These are phyloP conservation scores for Allium cepa DNA, from an alignment of 106 monocot genomes.

Conservation along the genomic window DNA sequence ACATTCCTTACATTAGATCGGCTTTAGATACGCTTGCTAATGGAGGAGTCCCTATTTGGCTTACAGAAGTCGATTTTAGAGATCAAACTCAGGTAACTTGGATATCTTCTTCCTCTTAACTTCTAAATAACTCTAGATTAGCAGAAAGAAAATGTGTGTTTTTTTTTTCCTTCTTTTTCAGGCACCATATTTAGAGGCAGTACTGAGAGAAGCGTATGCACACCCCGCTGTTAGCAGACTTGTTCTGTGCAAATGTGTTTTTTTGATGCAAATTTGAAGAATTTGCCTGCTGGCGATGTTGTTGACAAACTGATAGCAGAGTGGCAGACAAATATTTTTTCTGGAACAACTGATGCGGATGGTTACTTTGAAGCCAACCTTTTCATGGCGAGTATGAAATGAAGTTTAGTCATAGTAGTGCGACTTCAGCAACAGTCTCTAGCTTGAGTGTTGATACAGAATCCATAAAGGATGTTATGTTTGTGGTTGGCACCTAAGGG, in stretches of 20 bases:
- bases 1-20: no score
- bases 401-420: conserved; percentile 13
- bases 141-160: no score
- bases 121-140: no score
- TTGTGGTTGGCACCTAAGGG: no score
- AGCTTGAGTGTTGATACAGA: conserved; percentile 16
- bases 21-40: no score
- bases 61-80: no score
- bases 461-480: not conserved
- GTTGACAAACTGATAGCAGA: conserved; percentile 55
- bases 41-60: no score
- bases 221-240: not conserved
- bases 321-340: conserved; percentile 22
- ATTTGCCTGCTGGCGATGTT: conserved; percentile 54
- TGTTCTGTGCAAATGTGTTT: conserved; percentile 45
- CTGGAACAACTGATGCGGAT: conserved; percentile 21
- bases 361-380: conserved; percentile 34
- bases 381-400: conserved; percentile 53
- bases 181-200: not conserved
- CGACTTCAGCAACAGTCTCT: conserved; percentile 10
- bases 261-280: conserved; percentile 64
- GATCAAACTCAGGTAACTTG: no score
- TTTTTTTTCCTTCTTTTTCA: no score
- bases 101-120: no score
- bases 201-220: conserved; percentile 1